Conservation (phyloP, 208 protist genomes). For the Leptomonas pyrrhocoris region DNA sequence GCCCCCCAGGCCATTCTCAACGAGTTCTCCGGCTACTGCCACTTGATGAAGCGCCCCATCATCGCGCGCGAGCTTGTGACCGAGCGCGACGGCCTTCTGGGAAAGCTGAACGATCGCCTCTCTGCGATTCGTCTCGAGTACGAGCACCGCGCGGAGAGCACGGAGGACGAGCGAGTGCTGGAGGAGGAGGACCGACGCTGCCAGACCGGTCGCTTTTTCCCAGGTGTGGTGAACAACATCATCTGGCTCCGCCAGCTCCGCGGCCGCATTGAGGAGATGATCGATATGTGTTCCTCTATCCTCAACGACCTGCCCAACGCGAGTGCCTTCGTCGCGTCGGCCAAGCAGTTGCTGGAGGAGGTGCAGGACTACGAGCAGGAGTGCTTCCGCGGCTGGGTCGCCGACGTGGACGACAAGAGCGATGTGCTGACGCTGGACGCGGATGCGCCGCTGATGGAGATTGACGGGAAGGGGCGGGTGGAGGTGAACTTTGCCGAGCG, state of each 20-base stretch:
- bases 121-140: conserved; percentile 88
- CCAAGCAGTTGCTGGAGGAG: conserved; percentile 74
- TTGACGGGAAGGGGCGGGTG: conserved; percentile 75
- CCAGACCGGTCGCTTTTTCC: conserved; percentile 91
- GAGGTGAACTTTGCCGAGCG: conserved; percentile 91
- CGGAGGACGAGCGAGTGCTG: conserved; percentile 70
- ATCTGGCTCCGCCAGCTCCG: conserved; percentile 91
- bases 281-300: conserved; percentile 73
- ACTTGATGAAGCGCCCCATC: conserved; percentile 87
- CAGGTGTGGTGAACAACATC: conserved; percentile 91
- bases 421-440: conserved; percentile 78
- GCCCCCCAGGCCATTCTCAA: conserved; percentile 86
- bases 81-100: conserved; percentile 84
- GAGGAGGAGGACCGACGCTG: conserved; percentile 88
- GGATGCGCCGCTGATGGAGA: conserved; percentile 85
- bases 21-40: conserved; percentile 80
- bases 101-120: conserved; percentile 89
- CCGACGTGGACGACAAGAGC: conserved; percentile 76
- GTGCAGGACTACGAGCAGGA: conserved; percentile 89
- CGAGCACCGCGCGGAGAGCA: conserved; percentile 78
- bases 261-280: conserved; percentile 78
- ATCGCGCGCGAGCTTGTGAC: conserved; percentile 85
- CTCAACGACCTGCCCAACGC: conserved; percentile 80
- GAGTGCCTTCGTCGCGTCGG: conserved; percentile 55
- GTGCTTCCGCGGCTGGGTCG: conserved; percentile 78